Conservation (phyloP, 441 rosid species). For the Gossypium davidsonii region DNA sequence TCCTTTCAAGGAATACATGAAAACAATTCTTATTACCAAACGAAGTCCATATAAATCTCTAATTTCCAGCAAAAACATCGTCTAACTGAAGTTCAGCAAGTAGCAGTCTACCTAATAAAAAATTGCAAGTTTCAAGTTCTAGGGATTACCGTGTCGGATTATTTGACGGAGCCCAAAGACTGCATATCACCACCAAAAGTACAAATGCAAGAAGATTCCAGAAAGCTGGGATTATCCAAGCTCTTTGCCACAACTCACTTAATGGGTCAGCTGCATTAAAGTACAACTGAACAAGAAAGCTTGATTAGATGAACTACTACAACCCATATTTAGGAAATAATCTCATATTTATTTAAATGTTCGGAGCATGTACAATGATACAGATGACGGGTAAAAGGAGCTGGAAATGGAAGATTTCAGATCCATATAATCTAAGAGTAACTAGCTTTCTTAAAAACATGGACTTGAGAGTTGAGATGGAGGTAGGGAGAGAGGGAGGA, state of each 20-base stretch:
- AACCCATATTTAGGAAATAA: not conserved
- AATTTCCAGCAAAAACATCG: not conserved
- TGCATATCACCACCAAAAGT: slow-evolving; percentile 36
- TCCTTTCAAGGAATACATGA: not conserved
- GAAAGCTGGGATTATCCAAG: slow-evolving; percentile 55
- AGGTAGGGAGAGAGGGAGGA: not conserved
- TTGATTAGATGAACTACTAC: not conserved
- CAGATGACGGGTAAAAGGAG: not conserved
- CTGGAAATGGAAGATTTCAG: not conserved
- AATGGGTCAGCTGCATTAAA: slow-evolving; percentile 48
- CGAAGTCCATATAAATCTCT: not conserved
- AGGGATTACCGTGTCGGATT: slow-evolving; percentile 32
- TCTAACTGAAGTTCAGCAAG: not conserved
- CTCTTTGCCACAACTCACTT: slow-evolving; percentile 45
- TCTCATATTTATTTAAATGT: not conserved
- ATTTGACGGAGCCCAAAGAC: slow-evolving; percentile 39
- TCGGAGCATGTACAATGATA: not conserved
- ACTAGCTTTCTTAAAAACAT: not conserved
- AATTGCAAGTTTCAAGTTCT: not conserved
- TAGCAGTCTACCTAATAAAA: not conserved
- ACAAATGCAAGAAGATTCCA: slow-evolving; percentile 43
- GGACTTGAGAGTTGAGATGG: not conserved
- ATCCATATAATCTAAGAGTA: not conserved
- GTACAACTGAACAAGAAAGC: slow-evolving; percentile 33
- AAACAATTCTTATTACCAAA: not conserved